Percentiles rank a stretch among this genome's conserved stretches.
These are phyloP conservation scores for Mediolabrus comicus DNA, from an alignment of 108 stramenopile species.

Conservation along the genomic window DNA sequence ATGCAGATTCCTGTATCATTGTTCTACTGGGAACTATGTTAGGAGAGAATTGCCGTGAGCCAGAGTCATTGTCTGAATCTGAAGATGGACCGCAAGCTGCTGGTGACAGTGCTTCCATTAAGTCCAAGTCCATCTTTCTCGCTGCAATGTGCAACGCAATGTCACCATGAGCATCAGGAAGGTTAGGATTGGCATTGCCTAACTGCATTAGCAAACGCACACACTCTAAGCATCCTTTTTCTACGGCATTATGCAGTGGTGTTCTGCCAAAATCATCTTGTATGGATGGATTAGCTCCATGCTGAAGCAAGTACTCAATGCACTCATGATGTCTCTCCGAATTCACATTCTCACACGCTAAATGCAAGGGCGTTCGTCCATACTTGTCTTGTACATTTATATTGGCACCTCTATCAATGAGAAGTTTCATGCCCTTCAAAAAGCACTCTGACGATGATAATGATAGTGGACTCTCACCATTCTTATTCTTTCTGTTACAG, in stretches of 20 bases:
- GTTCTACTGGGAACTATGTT: neutral
- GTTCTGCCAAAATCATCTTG: slow-evolving; percentile 15
- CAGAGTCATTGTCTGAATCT: neutral
- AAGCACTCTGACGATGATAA: slow-evolving; percentile 26
- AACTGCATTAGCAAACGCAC: slow-evolving; percentile 2
- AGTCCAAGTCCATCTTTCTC: neutral
- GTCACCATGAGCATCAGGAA: slow-evolving; percentile 3
- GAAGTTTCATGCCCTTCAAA: slow-evolving; percentile 26
- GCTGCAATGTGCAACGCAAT: slow-evolving; percentile 20
- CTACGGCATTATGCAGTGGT: slow-evolving; percentile 17
- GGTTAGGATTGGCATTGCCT: slow-evolving; percentile 11
- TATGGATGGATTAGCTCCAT: slow-evolving; percentile 13
- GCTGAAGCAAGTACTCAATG: slow-evolving; percentile 6
- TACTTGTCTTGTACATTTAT: slow-evolving; percentile 13
- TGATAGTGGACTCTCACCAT: slow-evolving; percentile 20
- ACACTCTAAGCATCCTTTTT: slow-evolving; percentile 10
- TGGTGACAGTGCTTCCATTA: slow-evolving; percentile 17
- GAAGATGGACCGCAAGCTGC: neutral
- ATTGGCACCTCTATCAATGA: slow-evolving; percentile 31
- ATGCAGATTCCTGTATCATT: neutral
- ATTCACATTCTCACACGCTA: slow-evolving; percentile 11
- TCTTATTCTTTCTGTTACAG: slow-evolving; percentile 19
- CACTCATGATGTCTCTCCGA: slow-evolving; percentile 12
- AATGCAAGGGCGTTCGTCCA: slow-evolving; percentile 18
- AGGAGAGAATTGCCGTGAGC: slow-evolving; percentile 7